Percentiles rank a stretch among this genome's conserved stretches.
phyloP scores from a whole-genome alignment of 257 asterid species.

The Primulina huaijiensis region DNA sequence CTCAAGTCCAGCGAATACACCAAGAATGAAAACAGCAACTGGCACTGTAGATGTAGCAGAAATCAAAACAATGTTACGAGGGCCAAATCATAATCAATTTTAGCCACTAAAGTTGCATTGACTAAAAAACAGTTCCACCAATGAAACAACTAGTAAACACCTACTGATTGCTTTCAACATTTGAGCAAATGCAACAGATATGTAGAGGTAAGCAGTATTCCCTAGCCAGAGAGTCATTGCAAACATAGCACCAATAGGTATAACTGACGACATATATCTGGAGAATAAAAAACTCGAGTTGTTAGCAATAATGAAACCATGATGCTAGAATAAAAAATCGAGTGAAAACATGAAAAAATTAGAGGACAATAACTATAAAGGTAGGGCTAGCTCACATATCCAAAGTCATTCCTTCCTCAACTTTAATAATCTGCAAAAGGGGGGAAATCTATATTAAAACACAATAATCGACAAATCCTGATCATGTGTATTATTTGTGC shows the following conservation, averaged over 20 bases:
- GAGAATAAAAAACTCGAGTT: constrained; percentile 17
- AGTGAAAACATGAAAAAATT: background rate
- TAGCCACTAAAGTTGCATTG: constrained; percentile 4
- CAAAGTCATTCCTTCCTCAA: constrained; percentile 94
- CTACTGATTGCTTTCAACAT: constrained; percentile 97
- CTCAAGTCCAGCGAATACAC: constrained; percentile 94
- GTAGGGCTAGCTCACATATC: constrained; percentile 65
- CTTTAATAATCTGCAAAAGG: constrained; percentile 66
- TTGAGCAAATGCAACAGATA: constrained; percentile 96
- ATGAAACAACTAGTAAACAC: constrained; percentile 29
- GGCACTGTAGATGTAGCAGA: constrained; percentile 70
- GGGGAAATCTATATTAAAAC: constrained; percentile 17
- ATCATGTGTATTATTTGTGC: constrained; percentile 12
- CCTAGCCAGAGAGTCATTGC: constrained; percentile 99
- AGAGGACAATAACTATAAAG: background rate
- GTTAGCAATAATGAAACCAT: constrained; percentile 16
- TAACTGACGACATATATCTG: constrained; percentile 80
- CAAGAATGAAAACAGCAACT: constrained; percentile 94
- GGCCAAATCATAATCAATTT: constrained; percentile 7
- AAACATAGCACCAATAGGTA: constrained; percentile 97
- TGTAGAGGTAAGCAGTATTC: constrained; percentile 97
- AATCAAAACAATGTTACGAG: constrained; percentile 13
- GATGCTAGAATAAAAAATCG: background rate
- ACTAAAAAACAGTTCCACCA: constrained; percentile 8
- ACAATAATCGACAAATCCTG: constrained; percentile 8